These are phyloP conservation scores for Leccinum uliginosum DNA, from an alignment of 768 basidiomycete species.

Conservation along the genomic window DNA sequence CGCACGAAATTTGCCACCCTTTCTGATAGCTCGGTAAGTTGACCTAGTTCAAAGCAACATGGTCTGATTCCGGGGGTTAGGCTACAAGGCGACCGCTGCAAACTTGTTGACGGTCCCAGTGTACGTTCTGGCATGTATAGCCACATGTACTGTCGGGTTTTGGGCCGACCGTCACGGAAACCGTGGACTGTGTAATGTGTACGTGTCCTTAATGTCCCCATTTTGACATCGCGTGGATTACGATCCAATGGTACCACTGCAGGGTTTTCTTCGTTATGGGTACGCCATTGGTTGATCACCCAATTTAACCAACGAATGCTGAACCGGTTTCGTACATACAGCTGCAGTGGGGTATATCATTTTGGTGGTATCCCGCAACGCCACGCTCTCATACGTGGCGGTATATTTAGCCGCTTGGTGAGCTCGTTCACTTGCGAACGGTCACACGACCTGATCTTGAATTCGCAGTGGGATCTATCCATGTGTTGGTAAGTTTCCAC, in stretches of 20 bases:
- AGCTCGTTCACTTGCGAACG: conserved; percentile 14
- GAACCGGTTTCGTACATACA: conserved; percentile 16
- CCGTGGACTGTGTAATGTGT: conserved; percentile 65
- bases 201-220: conserved; percentile 20
- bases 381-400: conserved; percentile 67
- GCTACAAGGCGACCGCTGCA: conserved; percentile 65
- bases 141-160: conserved; percentile 63
- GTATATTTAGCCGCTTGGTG: conserved; percentile 68
- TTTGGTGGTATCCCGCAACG: conserved; percentile 54
- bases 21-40: conserved; percentile 36
- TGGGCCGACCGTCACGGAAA: conserved; percentile 56
- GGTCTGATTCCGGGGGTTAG: conserved; percentile 27
- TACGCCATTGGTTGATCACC: conserved; percentile 1
- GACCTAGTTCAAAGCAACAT: neutral
- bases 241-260: neutral
- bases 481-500: conserved; percentile 50
- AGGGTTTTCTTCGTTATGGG: conserved; percentile 29
- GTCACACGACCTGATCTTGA: neutral
- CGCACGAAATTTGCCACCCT: neutral
- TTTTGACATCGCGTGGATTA: neutral
- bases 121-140: conserved; percentile 62
- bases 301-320: neutral
- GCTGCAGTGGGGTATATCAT: conserved; percentile 68
- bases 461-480: conserved; percentile 65
- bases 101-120: conserved; percentile 78